Evolutionary conservation across 1,139 yeast species (phyloP).

Genomic region (Cylindricascospora bacillispora): DNA sequence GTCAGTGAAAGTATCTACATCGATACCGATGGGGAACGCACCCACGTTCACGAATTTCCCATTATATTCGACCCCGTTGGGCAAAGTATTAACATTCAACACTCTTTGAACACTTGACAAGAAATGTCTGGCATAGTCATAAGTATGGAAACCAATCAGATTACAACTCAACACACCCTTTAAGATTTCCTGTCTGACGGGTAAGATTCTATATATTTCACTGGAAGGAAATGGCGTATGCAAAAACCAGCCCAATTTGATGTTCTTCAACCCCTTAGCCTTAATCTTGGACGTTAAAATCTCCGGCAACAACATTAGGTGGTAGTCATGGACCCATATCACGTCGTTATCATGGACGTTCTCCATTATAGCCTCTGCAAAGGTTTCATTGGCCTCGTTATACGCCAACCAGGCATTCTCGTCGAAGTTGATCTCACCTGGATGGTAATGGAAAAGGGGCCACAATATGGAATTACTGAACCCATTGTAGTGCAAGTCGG

Average conservation of each 20-base stretch:
- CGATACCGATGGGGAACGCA: conserved; percentile 97
- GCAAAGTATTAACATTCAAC: conserved; percentile 69
- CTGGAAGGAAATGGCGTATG: conserved; percentile 98
- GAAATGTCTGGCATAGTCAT: conserved; percentile 97
- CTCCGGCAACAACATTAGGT: conserved; percentile 87
- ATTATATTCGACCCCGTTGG: conserved; percentile 76
- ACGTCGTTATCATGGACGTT: conserved; percentile 74
- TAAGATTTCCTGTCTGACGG: conserved; percentile 86
- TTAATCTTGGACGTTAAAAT: conserved; percentile 53
- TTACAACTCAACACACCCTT: conserved; percentile 90
- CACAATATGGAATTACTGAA: conserved; percentile 85
- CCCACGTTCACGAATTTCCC: conserved; percentile 78
- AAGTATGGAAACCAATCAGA: conserved; percentile 96
- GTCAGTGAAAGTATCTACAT: conserved; percentile 77
- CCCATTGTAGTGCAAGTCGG: conserved; percentile 94
- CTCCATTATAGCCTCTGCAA: conserved; percentile 62
- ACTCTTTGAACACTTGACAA: conserved; percentile 83
- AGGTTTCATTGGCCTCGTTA: conserved; percentile 78
- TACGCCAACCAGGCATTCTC: conserved; percentile 98
- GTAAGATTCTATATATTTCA: conserved; percentile 89
- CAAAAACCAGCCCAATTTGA: conserved; percentile 81
- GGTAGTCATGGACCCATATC: conserved; percentile 98
- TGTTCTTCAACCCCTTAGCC: conserved; percentile 33
- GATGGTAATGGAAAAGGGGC: conserved; percentile 98
- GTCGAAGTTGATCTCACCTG: conserved; percentile 97